Conservation (phyloP, 2,329 filamentous ascomycete genomes). For the Hymenoscyphus infarciens region DNA sequence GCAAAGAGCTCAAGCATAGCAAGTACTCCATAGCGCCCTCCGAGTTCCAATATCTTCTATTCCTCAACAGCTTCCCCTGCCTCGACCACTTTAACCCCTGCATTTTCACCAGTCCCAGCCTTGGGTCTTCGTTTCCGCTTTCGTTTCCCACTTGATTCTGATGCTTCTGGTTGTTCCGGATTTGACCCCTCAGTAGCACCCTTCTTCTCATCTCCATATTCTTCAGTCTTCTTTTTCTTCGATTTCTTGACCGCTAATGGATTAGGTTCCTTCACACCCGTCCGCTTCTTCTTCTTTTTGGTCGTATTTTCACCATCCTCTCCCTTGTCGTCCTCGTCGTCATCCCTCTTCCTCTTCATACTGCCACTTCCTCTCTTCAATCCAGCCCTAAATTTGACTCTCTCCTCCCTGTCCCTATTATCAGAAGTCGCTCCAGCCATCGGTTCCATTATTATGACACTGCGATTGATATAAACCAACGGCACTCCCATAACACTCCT, state of each 20-base stretch:
- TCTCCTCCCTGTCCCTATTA: constrained; percentile 65
- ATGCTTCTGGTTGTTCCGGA: constrained; percentile 16
- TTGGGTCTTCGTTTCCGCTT: constrained; percentile 35
- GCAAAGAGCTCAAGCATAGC: background rate
- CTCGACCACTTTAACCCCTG: constrained; percentile 16
- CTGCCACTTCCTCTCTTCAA: constrained; percentile 48
- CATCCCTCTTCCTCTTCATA: constrained; percentile 37
- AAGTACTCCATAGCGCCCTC: constrained; percentile 13
- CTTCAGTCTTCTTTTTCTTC: constrained; percentile 50
- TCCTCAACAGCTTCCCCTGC: constrained; percentile 16
- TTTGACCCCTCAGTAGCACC: constrained; percentile 26
- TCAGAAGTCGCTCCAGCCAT: constrained; percentile 67
- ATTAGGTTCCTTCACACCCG: constrained; percentile 66
- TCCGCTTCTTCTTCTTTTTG: constrained; percentile 55
- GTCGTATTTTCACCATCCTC: constrained; percentile 26
- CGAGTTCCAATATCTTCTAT: constrained; percentile 7
- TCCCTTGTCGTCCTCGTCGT: constrained; percentile 23
- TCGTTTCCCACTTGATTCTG: constrained; percentile 34
- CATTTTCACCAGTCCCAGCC: constrained; percentile 1
- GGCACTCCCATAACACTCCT: constrained; percentile 69
- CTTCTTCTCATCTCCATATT: constrained; percentile 29
- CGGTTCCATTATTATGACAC: constrained; percentile 74
- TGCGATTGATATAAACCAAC: constrained; percentile 72
- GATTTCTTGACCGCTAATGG: constrained; percentile 67
- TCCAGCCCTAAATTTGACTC: constrained; percentile 68